Percentiles rank a stretch among this genome's conserved stretches.
Conservation (phyloP, 305 asterid species). For the Plantago coronopus region DNA sequence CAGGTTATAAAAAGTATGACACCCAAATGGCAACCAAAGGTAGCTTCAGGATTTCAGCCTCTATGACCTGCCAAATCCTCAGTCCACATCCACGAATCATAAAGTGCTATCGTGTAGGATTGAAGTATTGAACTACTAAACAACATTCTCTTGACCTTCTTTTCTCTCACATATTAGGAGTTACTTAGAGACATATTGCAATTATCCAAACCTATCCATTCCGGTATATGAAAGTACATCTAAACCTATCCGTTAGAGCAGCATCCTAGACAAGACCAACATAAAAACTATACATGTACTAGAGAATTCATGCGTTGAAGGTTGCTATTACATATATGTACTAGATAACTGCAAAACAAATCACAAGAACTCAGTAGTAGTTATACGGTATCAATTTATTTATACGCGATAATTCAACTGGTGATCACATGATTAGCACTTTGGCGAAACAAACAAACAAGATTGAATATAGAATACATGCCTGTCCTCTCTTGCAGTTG, state of each 20-base stretch:
- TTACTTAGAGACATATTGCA: no score
- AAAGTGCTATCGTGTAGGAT: neutral
- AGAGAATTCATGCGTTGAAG: neutral
- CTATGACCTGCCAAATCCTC: conserved; percentile 6
- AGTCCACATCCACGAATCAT: neutral
- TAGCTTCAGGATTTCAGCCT: no score
- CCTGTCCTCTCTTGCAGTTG: conserved; percentile 98
- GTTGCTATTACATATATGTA: neutral
- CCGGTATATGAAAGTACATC: neutral
- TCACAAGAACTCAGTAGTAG: neutral
- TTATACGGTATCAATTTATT: no score
- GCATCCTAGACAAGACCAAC: neutral
- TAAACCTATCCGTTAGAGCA: neutral
- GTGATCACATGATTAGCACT: neutral
- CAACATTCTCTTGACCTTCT: neutral
- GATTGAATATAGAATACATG: conserved; percentile 16
- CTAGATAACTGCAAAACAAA: neutral
- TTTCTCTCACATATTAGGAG: neutral
- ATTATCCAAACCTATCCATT: neutral
- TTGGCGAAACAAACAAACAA: neutral
- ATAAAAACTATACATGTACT: neutral
- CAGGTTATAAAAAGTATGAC: no score
- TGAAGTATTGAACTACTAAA: neutral
- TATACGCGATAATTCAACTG: conserved; percentile 3
- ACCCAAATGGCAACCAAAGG: no score